Evolutionary conservation across 2,329 filamentous ascomycete genomes (phyloP), one percentile per base, ranked within the genome.

Genomic region (Ascochyta fabae): DNA sequence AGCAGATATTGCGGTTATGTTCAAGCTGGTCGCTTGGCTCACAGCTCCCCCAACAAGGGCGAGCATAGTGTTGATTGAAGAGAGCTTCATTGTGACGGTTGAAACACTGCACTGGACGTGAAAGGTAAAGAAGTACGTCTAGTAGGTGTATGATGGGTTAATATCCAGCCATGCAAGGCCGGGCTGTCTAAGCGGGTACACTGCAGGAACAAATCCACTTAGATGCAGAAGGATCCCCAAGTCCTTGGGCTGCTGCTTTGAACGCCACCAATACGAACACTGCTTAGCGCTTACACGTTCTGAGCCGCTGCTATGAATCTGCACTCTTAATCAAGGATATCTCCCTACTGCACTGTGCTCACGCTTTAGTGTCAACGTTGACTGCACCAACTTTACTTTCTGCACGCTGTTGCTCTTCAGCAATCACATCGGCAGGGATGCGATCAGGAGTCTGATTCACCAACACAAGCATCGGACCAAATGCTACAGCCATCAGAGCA

Each of bases 391-490:
- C 34, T 40, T 69, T 71, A 26, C 54, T 61, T 9, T 63, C 55
- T 29, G 43, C 54, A 19, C 51, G 58, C 7, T 60, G 40, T 24
- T 62, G 54, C 39, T 68, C 68, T 51, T 71, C 70, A 13, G 61
- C 66, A 50, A 67, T 66, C 1, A 68, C 62, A 56, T 72, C 67
- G 3, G 68, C 67, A n/a, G 68, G 68, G 34, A 73, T 72, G 8
- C 64, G 70, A 54, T 74, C 69, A 6, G 69, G 70, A 7, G 71
- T 73, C 26, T 59, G 49, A 36, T 72, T 72, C 15, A 72, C 69
- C 50, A 74, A 46, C 13, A 66, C 42, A 23, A 74, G 45, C 71
- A 74, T 74, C 9, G 71, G 71, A n/a, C 45, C 59, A 15, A 71
- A 57, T 6, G 70, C 68, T 23, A 68, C 29, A 22, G 60, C 69